phyloP scores from a whole-genome alignment of 495 filamentous ascomycete species.

The Monascus purpureus region DNA sequence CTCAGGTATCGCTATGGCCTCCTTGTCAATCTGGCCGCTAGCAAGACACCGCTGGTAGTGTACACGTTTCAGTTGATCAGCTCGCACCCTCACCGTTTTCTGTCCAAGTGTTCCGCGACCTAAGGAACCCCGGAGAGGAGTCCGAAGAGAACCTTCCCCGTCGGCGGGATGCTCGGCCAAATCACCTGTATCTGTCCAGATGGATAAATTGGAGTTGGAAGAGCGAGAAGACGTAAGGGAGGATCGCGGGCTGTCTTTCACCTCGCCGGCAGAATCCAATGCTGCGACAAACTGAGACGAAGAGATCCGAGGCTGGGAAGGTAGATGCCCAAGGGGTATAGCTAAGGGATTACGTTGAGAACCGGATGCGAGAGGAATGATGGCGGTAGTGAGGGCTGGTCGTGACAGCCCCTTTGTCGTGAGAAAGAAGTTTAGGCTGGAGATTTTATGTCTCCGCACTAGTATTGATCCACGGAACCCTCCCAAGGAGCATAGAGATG shows the following conservation, averaged over 20 bases:
- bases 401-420: conserved; percentile 23
- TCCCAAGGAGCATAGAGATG: too few relatives aligned
- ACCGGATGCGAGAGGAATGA: conserved; percentile 41
- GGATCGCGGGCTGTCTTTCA: conserved; percentile 34
- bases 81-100: conserved; percentile 13
- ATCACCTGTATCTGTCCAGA: conserved; percentile 89
- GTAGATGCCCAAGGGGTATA: conserved; percentile 44
- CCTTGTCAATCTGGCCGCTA: conserved; percentile 48
- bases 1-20: conserved; percentile 70
- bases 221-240: conserved; percentile 45
- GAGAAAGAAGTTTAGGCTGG: too few relatives aligned
- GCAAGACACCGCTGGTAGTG: conserved; percentile 29
- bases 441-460: too few relatives aligned
- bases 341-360: conserved; percentile 33
- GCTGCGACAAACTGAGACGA: conserved; percentile 20
- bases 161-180: conserved; percentile 78
- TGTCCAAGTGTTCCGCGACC: conserved; percentile 36
- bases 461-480: too few relatives aligned
- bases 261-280: conserved; percentile 31
- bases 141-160: conserved; percentile 63
- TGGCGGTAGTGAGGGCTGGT: conserved; percentile 40
- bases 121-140: conserved; percentile 46
- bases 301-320: conserved; percentile 22
- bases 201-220: conserved; percentile 57
- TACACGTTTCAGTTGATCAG: conserved; percentile 34